Evolutionary conservation across 805 yeast genomes (phyloP).

Genomic region (Barnettozyma vustinii): DNA sequence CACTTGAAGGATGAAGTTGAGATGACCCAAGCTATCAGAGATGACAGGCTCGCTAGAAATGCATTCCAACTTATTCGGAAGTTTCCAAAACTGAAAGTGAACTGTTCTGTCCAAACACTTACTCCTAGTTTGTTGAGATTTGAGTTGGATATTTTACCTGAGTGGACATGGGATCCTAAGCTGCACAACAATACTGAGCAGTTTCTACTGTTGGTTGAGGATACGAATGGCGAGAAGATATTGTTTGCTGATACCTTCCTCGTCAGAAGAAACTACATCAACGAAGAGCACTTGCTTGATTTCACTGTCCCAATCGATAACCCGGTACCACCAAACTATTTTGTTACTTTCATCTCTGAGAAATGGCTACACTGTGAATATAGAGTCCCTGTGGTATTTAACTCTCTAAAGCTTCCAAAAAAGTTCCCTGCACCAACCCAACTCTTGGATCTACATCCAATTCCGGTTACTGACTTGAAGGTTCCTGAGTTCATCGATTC

Average conservation of each 20-base stretch:
- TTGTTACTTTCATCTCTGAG: constrained; percentile 69
- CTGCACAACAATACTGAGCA: constrained; percentile 62
- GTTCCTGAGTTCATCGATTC: constrained; percentile 40
- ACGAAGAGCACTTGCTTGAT: constrained; percentile 52
- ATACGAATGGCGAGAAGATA: constrained; percentile 73
- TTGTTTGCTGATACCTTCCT: constrained; percentile 52
- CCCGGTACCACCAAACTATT: constrained; percentile 64
- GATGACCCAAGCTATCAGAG: constrained; percentile 74
- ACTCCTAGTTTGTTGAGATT: constrained; percentile 63
- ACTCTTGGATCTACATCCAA: constrained; percentile 44
- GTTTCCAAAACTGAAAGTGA: constrained; percentile 65
- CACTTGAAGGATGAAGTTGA: constrained; percentile 62
- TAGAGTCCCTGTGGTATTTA: constrained; percentile 54
- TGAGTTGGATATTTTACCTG: constrained; percentile 61
- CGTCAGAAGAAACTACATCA: constrained; percentile 44
- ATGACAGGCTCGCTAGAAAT: constrained; percentile 57
- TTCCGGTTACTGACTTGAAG: constrained; percentile 45
- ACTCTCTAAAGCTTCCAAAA: constrained; percentile 50
- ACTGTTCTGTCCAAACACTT: constrained; percentile 68
- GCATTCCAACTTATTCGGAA: constrained; percentile 56
- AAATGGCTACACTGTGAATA: constrained; percentile 78
- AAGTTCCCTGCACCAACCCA: constrained; percentile 59
- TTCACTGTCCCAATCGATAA: constrained; percentile 57
- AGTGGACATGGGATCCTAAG: constrained; percentile 70
- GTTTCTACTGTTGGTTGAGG: constrained; percentile 72